These are phyloP conservation scores for Orobanche coerulescens DNA, from an alignment of 257 asterid species.

Conservation along the genomic window DNA sequence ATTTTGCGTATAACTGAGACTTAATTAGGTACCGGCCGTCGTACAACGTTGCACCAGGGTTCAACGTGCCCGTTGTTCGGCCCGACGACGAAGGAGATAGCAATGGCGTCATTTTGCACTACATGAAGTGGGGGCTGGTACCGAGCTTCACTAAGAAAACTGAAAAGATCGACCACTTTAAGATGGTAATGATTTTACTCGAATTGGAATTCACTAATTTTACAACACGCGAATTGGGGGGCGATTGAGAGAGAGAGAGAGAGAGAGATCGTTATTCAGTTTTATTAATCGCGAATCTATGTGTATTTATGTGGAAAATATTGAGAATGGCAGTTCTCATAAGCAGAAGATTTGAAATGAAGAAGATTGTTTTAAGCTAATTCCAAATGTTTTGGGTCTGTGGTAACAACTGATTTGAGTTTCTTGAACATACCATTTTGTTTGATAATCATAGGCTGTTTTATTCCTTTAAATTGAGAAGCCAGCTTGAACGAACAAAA, in stretches of 20 bases:
- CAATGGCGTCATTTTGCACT: slow-evolving; percentile 58
- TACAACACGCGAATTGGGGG: too few relatives aligned
- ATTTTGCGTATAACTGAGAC: not conserved
- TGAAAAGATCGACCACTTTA: slow-evolving; percentile 74
- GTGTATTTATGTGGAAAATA: not conserved
- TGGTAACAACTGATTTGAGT: not conserved
- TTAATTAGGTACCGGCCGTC: slow-evolving; percentile 66
- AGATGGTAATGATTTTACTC: slow-evolving; percentile 48
- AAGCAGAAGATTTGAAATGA: not conserved
- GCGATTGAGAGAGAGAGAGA: too few relatives aligned
- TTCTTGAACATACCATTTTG: not conserved
- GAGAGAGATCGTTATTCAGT: too few relatives aligned
- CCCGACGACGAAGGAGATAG: slow-evolving; percentile 42
- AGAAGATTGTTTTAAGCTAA: not conserved
- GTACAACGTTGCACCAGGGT: slow-evolving; percentile 78
- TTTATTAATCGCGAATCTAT: not conserved
- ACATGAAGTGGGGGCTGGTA: slow-evolving; percentile 94
- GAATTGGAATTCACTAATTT: not conserved
- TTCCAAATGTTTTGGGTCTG: not conserved
- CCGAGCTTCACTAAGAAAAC: slow-evolving; percentile 79
- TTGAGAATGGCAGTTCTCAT: not conserved
- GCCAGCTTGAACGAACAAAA: not conserved
- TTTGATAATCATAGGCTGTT: not conserved
- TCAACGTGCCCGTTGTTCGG: slow-evolving; percentile 72
- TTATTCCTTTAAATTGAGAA: not conserved